Base-by-base conservation (phyloP, 2,329 filamentous ascomycete genomes). In the Daldinia eschscholtzii region DNA sequence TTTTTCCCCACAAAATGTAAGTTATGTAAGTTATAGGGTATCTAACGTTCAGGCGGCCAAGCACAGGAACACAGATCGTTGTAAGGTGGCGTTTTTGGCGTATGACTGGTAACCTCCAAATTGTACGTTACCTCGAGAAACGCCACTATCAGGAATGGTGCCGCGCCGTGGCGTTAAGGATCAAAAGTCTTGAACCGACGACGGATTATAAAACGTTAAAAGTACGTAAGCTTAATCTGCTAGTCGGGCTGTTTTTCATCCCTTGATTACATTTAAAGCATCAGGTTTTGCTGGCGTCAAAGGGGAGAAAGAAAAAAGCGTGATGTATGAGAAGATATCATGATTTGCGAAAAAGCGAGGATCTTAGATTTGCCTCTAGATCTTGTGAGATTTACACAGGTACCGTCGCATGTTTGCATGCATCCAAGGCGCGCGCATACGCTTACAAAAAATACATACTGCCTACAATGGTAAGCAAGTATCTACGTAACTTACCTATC, bases 331-430 rank as follows among this genome's bases (percentile, higher is more conserved):
- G n/a, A 35, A 35, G 33, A 63, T 23, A 62, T 48, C 64, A 63
- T 55, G 46, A 35, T 62, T 30, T 55, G 50, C 33, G 26, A 39
- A 59, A 59, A 39, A 46, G 33, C 35, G 65, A 53, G 20, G 57
- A 68, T 68, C 66, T 65, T 62, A 39, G 58, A 50, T 62, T 68
- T 58, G 57, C 56, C 55, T 56, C 23, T 42, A 65, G 44, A 65
- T 68, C 66, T 68, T 18, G 18, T 55, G 12, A 26, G 33, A 55
- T 37, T 37, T 59, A 46, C 55, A 59, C 30, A 15, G 50, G 30
- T 55, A 55, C 50, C 26, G 15, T 50, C 26, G 46, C 26, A 50
- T 7, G 46, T 6, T 50, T 50, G 46, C 46, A 52, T 52, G 46
- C 46, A 52, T 52, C 35, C 35, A 39, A 2, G 1, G 7, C 13